Base-by-base conservation (phyloP, 768 basidiomycete species). In the Leucosporidium scottii region DNA sequence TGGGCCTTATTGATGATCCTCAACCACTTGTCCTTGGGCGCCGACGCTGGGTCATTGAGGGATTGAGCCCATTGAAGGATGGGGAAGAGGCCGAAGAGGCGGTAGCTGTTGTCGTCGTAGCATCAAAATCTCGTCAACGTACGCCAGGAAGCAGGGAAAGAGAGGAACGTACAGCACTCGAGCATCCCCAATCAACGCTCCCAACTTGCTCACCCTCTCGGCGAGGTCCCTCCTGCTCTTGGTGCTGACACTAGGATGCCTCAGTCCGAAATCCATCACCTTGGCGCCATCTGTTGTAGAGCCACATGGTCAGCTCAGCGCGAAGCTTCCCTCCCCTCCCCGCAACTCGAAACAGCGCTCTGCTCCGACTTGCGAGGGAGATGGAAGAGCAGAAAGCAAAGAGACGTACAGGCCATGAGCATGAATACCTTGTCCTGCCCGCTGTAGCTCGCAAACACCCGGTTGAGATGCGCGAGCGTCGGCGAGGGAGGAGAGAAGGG, bases 1-100 rank as follows among this genome's bases (percentile, higher is more conserved):
- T 78, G 77, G 1, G 75, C 47, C 47, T 67, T 67, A 61, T 78
- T 67, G n/a, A 78, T 65, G 62, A 54, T 21, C 48, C 57, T 44
- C 18, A 69, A 20, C 54, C 62, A 63, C 58, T 50, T 56, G 66
- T 73, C 71, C 58, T 71, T 60, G 23, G 71, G 61, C 23, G 68
- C 64, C 8, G 64, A 34, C 27, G 70, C 65, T 20, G 66, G 64
- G 56, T 65, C 62, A 61, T 75, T 69, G 31, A 75, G 66, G 30
- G 69, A 69, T 59, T 68, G 70, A 5, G 70, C 62, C 74, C 74
- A 75, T 7, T 49, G 15, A 51, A 75, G 59, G 34, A 75, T 75
- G n/a, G 74, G 72, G 59, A 73, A 70, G 21, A 73, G 31, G 1
- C 74, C 74, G n/a, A 71, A 66, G 57, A 75, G 66, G 23, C 74